Evolutionary conservation across 1,284 basidiomycete species (phyloP).

Genomic region (Bjerkandera adusta): DNA sequence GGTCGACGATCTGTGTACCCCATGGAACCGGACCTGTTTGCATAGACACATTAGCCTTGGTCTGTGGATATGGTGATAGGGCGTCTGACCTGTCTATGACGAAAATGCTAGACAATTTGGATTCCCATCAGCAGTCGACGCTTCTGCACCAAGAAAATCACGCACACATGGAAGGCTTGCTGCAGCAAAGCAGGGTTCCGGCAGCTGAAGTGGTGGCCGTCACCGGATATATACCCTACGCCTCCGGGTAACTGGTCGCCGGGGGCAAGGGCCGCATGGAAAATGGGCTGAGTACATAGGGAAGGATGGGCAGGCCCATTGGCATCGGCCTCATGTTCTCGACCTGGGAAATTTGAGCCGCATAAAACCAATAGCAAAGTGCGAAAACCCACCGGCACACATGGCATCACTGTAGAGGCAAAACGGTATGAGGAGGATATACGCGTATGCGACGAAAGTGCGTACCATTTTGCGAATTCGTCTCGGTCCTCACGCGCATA

Average conservation of each 20-base stretch:
- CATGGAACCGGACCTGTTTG: slow-evolving; percentile 55
- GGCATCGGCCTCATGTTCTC: slow-evolving; percentile 44
- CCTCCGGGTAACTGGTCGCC: slow-evolving; percentile 27
- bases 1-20: slow-evolving; percentile 37
- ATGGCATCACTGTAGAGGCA: slow-evolving; percentile 50
- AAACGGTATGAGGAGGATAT: neutral
- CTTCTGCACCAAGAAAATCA: slow-evolving; percentile 7
- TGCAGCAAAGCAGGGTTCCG: slow-evolving; percentile 52
- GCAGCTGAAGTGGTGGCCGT: slow-evolving; percentile 54
- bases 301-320: slow-evolving; percentile 45
- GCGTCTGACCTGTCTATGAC: slow-evolving; percentile 48
- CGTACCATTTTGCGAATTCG: slow-evolving; percentile 55
- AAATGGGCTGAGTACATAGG: slow-evolving; percentile 51
- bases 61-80: neutral
- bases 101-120: slow-evolving; percentile 40
- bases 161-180: slow-evolving; percentile 60
- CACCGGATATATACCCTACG: slow-evolving; percentile 50
- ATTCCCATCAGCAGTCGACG: neutral
- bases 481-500: slow-evolving; percentile 53
- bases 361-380: neutral
- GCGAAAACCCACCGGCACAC: slow-evolving; percentile 40
- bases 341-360: slow-evolving; percentile 30
- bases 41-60: neutral
- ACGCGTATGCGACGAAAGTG: slow-evolving; percentile 3
- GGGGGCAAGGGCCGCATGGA: slow-evolving; percentile 42